Percentiles rank a stretch among this genome's conserved stretches.
phyloP scores from a whole-genome alignment of 768 basidiomycete species.

The Zangia roseola region DNA sequence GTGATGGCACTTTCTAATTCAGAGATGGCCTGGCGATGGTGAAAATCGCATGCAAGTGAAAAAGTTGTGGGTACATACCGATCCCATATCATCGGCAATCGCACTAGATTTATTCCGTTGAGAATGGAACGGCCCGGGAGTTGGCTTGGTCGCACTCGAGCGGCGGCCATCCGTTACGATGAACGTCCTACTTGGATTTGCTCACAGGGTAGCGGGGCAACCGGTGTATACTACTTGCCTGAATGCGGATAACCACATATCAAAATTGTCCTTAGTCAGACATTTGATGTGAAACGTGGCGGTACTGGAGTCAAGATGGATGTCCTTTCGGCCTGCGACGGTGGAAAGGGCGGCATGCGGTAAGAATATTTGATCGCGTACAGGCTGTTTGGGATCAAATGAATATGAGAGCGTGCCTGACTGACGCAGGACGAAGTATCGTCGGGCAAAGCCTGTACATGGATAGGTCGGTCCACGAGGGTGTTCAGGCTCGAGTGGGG shows the following conservation, averaged over 20 bases:
- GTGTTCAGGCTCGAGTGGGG: not conserved
- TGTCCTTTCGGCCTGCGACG: slow-evolving; percentile 68
- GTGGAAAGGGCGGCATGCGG: slow-evolving; percentile 78
- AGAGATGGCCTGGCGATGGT: slow-evolving; percentile 46
- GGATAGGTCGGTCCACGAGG: not conserved
- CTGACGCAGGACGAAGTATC: slow-evolving; percentile 71
- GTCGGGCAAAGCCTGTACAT: slow-evolving; percentile 72
- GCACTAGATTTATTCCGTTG: slow-evolving; percentile 47
- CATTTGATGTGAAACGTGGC: slow-evolving; percentile 85
- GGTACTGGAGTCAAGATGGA: slow-evolving; percentile 73
- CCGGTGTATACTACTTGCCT: slow-evolving; percentile 44
- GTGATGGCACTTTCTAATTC: slow-evolving; percentile 57
- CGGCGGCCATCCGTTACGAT: slow-evolving; percentile 40
- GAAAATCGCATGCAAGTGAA: slow-evolving; percentile 4
- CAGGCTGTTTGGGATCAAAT: slow-evolving; percentile 66
- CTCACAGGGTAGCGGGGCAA: slow-evolving; percentile 17
- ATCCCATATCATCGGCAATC: slow-evolving; percentile 66
- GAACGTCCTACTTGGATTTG: slow-evolving; percentile 51
- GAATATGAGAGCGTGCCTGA: slow-evolving; percentile 75
- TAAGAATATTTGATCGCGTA: slow-evolving; percentile 67
- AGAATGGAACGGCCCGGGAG: slow-evolving; percentile 43
- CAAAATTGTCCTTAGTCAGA: slow-evolving; percentile 66
- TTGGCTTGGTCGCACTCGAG: slow-evolving; percentile 34
- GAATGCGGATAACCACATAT: slow-evolving; percentile 71
- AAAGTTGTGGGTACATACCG: slow-evolving; percentile 39